These are phyloP conservation scores for Epichloe elymi DNA, from an alignment of 2,329 filamentous ascomycete species.

Conservation along the genomic window DNA sequence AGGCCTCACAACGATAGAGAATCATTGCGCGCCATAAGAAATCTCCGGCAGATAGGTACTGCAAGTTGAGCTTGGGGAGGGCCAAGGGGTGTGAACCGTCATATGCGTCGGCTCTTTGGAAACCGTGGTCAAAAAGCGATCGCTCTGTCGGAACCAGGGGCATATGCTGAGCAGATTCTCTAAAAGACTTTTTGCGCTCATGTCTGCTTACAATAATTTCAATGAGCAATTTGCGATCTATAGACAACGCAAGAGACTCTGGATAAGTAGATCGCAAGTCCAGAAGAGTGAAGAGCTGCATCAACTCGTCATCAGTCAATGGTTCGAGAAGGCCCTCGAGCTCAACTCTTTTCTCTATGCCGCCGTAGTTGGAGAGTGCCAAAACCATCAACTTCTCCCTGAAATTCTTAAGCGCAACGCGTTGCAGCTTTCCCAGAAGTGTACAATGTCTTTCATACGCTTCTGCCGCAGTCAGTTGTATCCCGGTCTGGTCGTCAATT, in stretches of 20 bases:
- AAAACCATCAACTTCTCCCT: slow-evolving; percentile 84
- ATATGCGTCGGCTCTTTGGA: slow-evolving; percentile 73
- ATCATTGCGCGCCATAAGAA: slow-evolving; percentile 94
- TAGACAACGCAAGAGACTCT: slow-evolving; percentile 46
- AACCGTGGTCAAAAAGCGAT: slow-evolving; percentile 62
- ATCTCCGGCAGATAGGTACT: slow-evolving; percentile 89
- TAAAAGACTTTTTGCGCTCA: slow-evolving; percentile 69
- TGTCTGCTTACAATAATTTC: slow-evolving; percentile 65
- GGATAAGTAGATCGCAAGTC: slow-evolving; percentile 78
- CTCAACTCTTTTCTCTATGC: slow-evolving; percentile 69
- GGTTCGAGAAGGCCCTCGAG: slow-evolving; percentile 61
- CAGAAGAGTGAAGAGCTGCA: slow-evolving; percentile 54
- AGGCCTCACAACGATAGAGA: slow-evolving; percentile 78
- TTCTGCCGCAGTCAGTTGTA: slow-evolving; percentile 57
- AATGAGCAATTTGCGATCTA: slow-evolving; percentile 50
- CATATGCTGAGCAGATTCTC: slow-evolving; percentile 60
- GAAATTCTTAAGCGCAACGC: slow-evolving; percentile 67
- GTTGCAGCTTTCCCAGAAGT: slow-evolving; percentile 64
- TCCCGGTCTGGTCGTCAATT: slow-evolving; percentile 80
- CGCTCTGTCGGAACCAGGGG: slow-evolving; percentile 74
- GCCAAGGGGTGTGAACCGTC: slow-evolving; percentile 78
- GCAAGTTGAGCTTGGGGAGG: slow-evolving; percentile 86
- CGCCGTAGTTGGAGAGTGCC: slow-evolving; percentile 82
- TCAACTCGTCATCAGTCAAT: slow-evolving; percentile 62
- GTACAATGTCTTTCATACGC: slow-evolving; percentile 71